Evolutionary conservation across 805 yeast species (phyloP).

Genomic region (Starmerella davenportii): DNA sequence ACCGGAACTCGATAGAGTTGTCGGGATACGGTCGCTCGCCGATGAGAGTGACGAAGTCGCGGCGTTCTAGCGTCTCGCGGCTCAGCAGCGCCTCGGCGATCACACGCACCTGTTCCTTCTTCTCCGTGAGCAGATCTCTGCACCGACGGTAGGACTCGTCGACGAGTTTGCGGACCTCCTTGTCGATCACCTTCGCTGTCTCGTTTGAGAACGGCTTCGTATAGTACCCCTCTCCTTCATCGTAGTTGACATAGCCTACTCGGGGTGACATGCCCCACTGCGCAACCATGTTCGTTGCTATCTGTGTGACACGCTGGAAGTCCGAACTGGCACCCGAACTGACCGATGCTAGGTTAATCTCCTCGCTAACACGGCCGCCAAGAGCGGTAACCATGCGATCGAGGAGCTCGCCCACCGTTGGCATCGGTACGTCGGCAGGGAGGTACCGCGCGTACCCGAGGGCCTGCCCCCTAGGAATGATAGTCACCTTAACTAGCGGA

Average conservation of each 20-base stretch:
- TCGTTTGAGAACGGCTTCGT: constrained; percentile 82
- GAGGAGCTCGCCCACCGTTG: constrained; percentile 55
- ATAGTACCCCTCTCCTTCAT: constrained; percentile 46
- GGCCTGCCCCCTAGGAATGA: constrained; percentile 93
- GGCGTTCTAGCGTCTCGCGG: constrained; percentile 84
- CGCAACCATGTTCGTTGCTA: constrained; percentile 87
- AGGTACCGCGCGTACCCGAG: constrained; percentile 94
- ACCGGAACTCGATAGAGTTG: constrained; percentile 18
- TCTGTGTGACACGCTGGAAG: constrained; percentile 83
- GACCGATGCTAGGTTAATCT: constrained; percentile 74
- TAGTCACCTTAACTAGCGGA: constrained; percentile 85
- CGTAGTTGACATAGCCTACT: constrained; percentile 69
- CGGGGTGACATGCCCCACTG: constrained; percentile 79
- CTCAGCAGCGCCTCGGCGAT: constrained; percentile 74
- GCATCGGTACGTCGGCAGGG: constrained; percentile 77
- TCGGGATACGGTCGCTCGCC: constrained; percentile 75
- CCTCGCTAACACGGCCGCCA: constrained; percentile 95
- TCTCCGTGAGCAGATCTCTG: constrained; percentile 45
- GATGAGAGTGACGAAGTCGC: constrained; percentile 73
- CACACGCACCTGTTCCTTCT: constrained; percentile 54
- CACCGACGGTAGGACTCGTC: constrained; percentile 60
- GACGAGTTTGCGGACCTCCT: constrained; percentile 64
- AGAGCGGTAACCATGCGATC: constrained; percentile 93
- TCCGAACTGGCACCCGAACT: constrained; percentile 95
- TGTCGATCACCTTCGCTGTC: constrained; percentile 65